A percentile compares a stretch with the other conserved stretches of the same genome.
Evolutionary conservation across 208 protist species (phyloP).

Genomic region (Trypanosoma conorhini): DNA sequence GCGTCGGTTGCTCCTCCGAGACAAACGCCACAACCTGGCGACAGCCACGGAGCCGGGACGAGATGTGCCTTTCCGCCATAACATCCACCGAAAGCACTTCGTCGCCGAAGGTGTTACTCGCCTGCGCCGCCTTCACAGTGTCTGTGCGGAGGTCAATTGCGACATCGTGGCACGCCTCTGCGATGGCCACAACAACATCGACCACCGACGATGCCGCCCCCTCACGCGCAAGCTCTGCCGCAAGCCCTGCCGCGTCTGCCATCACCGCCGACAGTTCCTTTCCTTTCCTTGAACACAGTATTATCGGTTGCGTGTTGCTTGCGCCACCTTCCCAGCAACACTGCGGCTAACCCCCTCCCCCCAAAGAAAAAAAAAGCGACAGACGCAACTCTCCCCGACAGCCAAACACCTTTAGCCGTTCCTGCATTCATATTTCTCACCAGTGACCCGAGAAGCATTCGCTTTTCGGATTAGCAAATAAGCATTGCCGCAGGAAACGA

Average conservation of each 20-base stretch:
- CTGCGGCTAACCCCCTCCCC: too few species aligned
- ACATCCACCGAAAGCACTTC: constrained; percentile 34
- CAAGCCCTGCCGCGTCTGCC: not conserved
- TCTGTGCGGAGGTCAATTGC: constrained; percentile 25
- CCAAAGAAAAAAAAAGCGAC: too few species aligned
- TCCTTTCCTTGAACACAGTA: too few species aligned
- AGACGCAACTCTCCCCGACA: too few species aligned
- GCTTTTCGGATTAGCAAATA: too few species aligned
- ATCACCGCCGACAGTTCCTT: too few species aligned
- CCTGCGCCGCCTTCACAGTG: not conserved
- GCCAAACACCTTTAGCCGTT: too few species aligned
- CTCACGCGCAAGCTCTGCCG: not conserved
- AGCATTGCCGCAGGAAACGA: too few species aligned
- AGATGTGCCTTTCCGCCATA: constrained; percentile 26
- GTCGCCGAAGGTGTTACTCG: constrained; percentile 33
- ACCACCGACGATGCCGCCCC: constrained; percentile 1
- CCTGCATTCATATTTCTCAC: too few species aligned
- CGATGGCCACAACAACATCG: constrained; percentile 19
- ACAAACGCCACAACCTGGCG: constrained; percentile 13
- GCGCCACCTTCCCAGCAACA: too few species aligned
- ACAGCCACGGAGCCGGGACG: constrained; percentile 9
- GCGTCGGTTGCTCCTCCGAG: constrained; percentile 31
- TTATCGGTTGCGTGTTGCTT: too few species aligned
- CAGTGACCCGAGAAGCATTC: too few species aligned
- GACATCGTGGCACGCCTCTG: constrained; percentile 20